These are phyloP conservation scores for Biscogniauxia marginata DNA, from an alignment of 2,329 filamentous ascomycete species.

Conservation along the genomic window DNA sequence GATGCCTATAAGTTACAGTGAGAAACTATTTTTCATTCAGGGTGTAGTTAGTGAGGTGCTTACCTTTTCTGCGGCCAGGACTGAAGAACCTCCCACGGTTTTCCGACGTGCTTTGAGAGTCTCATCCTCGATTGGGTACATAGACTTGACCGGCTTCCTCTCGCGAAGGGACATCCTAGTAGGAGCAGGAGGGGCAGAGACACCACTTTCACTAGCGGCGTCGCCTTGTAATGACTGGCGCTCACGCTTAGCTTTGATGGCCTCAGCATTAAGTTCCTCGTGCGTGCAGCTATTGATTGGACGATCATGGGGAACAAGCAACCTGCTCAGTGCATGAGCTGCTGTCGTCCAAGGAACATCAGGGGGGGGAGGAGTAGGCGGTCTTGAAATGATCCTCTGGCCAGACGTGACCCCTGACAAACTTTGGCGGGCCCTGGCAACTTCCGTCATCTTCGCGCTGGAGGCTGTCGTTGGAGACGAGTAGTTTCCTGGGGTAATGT, in stretches of 20 bases:
- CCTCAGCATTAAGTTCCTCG: slow-evolving; percentile 75
- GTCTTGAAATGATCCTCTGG: slow-evolving; percentile 36
- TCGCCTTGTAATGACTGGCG: slow-evolving; percentile 54
- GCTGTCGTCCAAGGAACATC: slow-evolving; percentile 84
- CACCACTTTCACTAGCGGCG: slow-evolving; percentile 30
- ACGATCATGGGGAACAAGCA: slow-evolving; percentile 75
- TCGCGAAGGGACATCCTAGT: slow-evolving; percentile 73
- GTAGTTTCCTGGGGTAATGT: slow-evolving; percentile 66
- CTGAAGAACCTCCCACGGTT: slow-evolving; percentile 57
- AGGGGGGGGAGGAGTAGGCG: slow-evolving; percentile 68
- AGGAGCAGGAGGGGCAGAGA: slow-evolving; percentile 38
- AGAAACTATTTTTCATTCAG: slow-evolving; percentile 7
- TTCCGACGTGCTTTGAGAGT: slow-evolving; percentile 54
- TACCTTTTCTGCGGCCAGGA: slow-evolving; percentile 46
- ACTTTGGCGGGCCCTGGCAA: slow-evolving; percentile 63
- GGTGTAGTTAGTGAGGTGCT: slow-evolving; percentile 9
- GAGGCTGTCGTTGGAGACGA: slow-evolving; percentile 87
- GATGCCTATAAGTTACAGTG: slow-evolving; percentile 29
- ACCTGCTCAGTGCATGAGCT: slow-evolving; percentile 76
- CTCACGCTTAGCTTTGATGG: slow-evolving; percentile 62
- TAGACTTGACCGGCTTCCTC: slow-evolving; percentile 59
- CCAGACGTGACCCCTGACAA: slow-evolving; percentile 53
- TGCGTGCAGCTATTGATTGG: slow-evolving; percentile 73
- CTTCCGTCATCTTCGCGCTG: slow-evolving; percentile 72
- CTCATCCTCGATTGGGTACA: slow-evolving; percentile 53